Evolutionary conservation across 2,329 filamentous ascomycete species (phyloP), one percentile per base, ranked within the genome.

Genomic region (Cytospora chrysosperma): DNA sequence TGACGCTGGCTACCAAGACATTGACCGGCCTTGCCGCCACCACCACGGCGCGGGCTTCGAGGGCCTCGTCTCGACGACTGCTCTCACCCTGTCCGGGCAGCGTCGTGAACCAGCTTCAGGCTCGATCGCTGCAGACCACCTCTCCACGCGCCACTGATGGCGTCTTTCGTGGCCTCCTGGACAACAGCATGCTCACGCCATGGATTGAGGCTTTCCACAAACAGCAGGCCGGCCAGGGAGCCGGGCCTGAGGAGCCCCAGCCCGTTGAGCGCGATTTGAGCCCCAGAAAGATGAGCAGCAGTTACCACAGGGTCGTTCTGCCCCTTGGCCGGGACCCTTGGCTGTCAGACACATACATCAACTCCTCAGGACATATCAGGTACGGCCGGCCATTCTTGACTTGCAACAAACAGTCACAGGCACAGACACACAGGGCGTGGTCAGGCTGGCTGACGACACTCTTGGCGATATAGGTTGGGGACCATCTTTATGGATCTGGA

Each of bases 401-500:
- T 17, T 27, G n/a, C n/a, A n/a, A n/a, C n/a, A n/a, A n/a, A n/a
- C n/a, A n/a, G n/a, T n/a, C n/a, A n/a, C n/a, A n/a, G n/a, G n/a
- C n/a, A n/a, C 21, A 15, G 17, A 24, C 21, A 4, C 49, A 32
- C 34, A 5, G 21, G 24, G 10, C 30, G 8, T 13, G 30, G 28
- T 5, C 52, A 6, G 12, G 9, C 52, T 54, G 19, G n/a, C 59
- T 62, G 50, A 62, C 59, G n/a, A 17, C n/a, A 8, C 0, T 19
- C 10, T 26, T 28, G 4, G 34, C 7, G 28, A 17, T 40, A 17
- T 40, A 84, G 87, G 59, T 80, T 93, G 9, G 90, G 90, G 0
- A 87, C 89, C 0, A 78, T 93, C 19, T 85, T 93, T 66, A 93
- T 93, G 89, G 90, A 93, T 67, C 81, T 93, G 2, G 90, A 93